Base-by-base conservation (phyloP, 1,139 yeast species). In the Geotrichum klebahnii region DNA sequence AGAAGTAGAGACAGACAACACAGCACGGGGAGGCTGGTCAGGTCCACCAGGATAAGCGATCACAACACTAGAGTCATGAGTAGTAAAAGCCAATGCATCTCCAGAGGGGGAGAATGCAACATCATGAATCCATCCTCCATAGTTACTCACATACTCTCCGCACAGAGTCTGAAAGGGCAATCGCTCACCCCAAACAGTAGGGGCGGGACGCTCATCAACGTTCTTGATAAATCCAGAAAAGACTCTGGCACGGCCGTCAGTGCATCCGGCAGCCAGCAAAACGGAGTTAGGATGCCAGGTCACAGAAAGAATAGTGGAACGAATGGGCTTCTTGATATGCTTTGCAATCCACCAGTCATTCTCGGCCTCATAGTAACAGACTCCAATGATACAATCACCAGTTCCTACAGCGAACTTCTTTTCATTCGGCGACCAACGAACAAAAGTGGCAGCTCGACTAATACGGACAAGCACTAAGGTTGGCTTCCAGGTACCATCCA, bases 291-390 rank as follows among this genome's bases (percentile, higher is more conserved):
- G 92, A 67, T 94, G 98, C 99, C 99, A 94, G 55, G 84, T 84
- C 49, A 92, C 76, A 40, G 86, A 77, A 58, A 92, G 77, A 59
- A 92, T 78, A 38, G 97, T 88, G 9, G 96, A 86, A 65, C 85
- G 84, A 60, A 90, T 76, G 16, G 97, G 97, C 69, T 87, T 88
- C 74, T 89, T 89, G 70, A 94, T 68, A 71, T 92, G 98, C 70
- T 90, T 92, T 19, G 97, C 88, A 48, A 92, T 90, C 99, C 99
- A 94, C 99, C 99, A 94, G 67, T 94, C 96, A 67, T 92, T 92
- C 63, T 90, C 97, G 56, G 78, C 85, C 68, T 94, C 98, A 67
- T 86, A 92, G 71, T 90, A 92, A 72, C 98, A 94, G 46, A 94
- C 85, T 16, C 98, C 96, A 67, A 94, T 84, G 55, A 87, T 83